Evolutionary conservation across 1,284 basidiomycete genomes (phyloP), one percentile per base, ranked within the genome.

Genomic region (Melampsora medusae): DNA sequence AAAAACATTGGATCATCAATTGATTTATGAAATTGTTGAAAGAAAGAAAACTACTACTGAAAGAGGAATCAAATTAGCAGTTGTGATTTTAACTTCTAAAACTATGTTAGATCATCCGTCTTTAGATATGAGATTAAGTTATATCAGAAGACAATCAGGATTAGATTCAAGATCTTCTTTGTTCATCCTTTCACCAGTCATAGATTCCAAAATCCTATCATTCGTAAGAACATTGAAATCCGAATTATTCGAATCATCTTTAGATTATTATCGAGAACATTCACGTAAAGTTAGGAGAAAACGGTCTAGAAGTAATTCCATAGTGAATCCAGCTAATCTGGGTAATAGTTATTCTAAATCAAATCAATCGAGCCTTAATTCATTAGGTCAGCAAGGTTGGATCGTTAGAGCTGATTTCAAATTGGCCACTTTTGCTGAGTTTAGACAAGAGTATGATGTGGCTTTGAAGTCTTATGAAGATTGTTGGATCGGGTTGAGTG

Each of bases 351-450:
- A 78, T 84, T 87, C 67, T 56, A 70, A 16, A 60, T 65, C 82
- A 85, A 14, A 84, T 62, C 65, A 79, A 49, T 75, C 80, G 33
- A 81, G 85, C 53, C 80, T 86, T 2, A 86, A 90, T 31, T 88
- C 90, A 1, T 84, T 98, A 6, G 85, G 90, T 19, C 87, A 90
- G 0, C 91, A 93, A 82, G 95, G 96, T 0, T 98, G 96, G 94
- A 91, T 90, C 0, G 92, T 96, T n/a, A 86, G 96, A 25, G 95
- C 96, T 81, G 93, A 97, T 82, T 98, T 93, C 86, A 99, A 98
- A 84, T 91, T 96, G 86, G 96, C 91, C 0, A 91, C 92, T 79
- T 97, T 98, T 83, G 93, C 95, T 0, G 96, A 99, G 83, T 91
- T 97, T 80, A 85, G 93, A 71, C 90, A 92, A 22, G 95, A 98